These are phyloP conservation scores for Citrullus colocynthis DNA, from an alignment of 306 rosid genomes.

Conservation along the genomic window DNA sequence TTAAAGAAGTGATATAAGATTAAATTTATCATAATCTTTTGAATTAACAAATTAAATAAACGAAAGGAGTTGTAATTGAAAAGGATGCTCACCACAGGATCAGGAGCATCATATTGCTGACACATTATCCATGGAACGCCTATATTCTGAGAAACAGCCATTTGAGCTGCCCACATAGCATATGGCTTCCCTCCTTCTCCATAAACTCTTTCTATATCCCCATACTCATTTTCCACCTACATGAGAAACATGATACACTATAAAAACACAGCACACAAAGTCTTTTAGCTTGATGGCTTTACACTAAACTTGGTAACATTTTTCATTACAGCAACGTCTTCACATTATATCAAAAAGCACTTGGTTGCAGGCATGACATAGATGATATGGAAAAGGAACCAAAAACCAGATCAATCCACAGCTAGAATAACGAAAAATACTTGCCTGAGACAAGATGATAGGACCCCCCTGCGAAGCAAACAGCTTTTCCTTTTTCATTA, in stretches of 20 bases:
- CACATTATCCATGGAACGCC: slow-evolving; percentile 97
- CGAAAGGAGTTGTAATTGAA: slow-evolving; percentile 1
- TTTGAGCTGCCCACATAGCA: slow-evolving; percentile 84
- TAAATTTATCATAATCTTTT: too few species aligned
- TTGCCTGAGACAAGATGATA: slow-evolving; percentile 90
- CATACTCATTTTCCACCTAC: slow-evolving; percentile 94
- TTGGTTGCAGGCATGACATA: neutral
- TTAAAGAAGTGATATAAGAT: neutral
- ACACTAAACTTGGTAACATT: neutral
- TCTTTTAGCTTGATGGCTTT: neutral
- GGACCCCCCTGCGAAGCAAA: slow-evolving; percentile 95
- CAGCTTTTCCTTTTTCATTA: slow-evolving; percentile 85
- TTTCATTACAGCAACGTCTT: neutral
- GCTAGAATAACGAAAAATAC: slow-evolving; percentile 10
- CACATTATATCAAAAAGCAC: neutral
- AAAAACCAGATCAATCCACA: neutral
- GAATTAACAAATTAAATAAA: slow-evolving; percentile 2
- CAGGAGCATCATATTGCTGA: slow-evolving; percentile 95
- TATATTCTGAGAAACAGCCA: slow-evolving; percentile 83
- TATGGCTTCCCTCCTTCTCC: slow-evolving; percentile 77
- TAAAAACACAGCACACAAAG: slow-evolving; percentile 1
- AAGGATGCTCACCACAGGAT: slow-evolving; percentile 51
- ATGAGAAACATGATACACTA: slow-evolving; percentile 2
- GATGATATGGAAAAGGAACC: neutral
- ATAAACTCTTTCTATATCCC: slow-evolving; percentile 56